phyloP scores from a whole-genome alignment of 179 eudicot species.

The Spergularia azorica region DNA sequence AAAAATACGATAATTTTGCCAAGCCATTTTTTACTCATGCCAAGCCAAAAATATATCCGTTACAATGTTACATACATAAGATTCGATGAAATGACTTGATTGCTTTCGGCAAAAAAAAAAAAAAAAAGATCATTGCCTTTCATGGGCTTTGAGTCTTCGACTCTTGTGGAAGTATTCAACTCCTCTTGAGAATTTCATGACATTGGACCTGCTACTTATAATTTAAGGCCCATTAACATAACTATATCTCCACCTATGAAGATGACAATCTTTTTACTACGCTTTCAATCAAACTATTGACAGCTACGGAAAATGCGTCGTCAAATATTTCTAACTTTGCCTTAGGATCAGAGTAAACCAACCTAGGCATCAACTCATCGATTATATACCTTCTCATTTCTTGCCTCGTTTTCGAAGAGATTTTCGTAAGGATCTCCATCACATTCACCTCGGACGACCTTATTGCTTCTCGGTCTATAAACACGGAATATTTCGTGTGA shows the following conservation, averaged over 20 bases:
- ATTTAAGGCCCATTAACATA: too few relatives aligned
- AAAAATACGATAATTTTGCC: too few relatives aligned
- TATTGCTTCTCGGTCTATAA: slow-evolving; percentile 52
- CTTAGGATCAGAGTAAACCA: slow-evolving; percentile 62
- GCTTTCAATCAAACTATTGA: slow-evolving; percentile 57
- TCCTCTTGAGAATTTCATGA: slow-evolving; percentile 29
- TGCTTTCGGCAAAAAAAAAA: too few relatives aligned
- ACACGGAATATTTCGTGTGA: slow-evolving; percentile 56
- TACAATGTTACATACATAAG: too few relatives aligned
- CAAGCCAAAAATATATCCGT: too few relatives aligned
- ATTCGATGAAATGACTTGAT: too few relatives aligned
- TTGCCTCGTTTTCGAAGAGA: slow-evolving; percentile 44
- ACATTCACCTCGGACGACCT: slow-evolving; percentile 45
- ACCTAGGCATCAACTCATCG: slow-evolving; percentile 60
- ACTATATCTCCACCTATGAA: too few relatives aligned
- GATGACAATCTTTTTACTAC: slow-evolving; percentile 38
- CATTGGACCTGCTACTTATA: background rate
- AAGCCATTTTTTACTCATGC: too few relatives aligned
- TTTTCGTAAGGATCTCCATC: slow-evolving; percentile 47
- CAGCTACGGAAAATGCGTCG: slow-evolving; percentile 66
- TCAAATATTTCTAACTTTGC: slow-evolving; percentile 53
- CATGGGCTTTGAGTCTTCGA: too few relatives aligned
- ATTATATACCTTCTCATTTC: slow-evolving; percentile 68
- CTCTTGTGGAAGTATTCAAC: too few relatives aligned
- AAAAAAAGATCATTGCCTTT: too few relatives aligned